Evolutionary conservation across 2,329 filamentous ascomycete genomes (phyloP).

Genomic region (Colletotrichum lindemuthianum): DNA sequence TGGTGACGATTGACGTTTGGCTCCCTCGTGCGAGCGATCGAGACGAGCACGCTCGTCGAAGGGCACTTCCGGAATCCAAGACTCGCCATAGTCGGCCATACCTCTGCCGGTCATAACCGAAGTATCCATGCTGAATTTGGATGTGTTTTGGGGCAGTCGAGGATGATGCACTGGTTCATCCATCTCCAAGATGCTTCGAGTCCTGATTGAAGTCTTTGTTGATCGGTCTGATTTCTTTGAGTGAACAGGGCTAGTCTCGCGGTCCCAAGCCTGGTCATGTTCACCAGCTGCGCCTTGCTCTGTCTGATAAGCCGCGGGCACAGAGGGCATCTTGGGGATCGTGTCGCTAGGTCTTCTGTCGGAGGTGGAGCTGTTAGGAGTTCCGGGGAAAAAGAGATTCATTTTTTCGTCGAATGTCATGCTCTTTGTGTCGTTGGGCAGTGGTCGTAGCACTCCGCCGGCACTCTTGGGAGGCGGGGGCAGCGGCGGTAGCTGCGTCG

Average conservation of each 20-base stretch:
- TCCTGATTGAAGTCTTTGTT: constrained; percentile 49
- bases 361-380: constrained; percentile 38
- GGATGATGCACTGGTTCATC: constrained; percentile 41
- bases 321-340: constrained; percentile 55
- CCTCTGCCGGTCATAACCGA: constrained; percentile 36
- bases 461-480: constrained; percentile 58
- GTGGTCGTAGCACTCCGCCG: constrained; percentile 48
- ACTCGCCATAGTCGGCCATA: constrained; percentile 48
- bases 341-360: constrained; percentile 37
- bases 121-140: constrained; percentile 46
- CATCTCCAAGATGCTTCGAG: constrained; percentile 53
- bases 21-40: constrained; percentile 40
- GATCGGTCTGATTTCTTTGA: constrained; percentile 49
- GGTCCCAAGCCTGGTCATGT: constrained; percentile 37
- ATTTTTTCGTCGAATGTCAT: constrained; percentile 70
- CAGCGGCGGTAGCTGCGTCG: constrained; percentile 62
- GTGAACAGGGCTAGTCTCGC: constrained; percentile 20
- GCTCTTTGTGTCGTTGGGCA: constrained; percentile 64
- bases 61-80: constrained; percentile 51
- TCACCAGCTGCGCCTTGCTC: constrained; percentile 34
- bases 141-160: constrained; percentile 35
- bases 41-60: constrained; percentile 4
- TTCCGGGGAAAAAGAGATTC: constrained; percentile 56
- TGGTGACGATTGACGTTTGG: constrained; percentile 60
- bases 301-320: constrained; percentile 46